Base-by-base conservation (phyloP, 2,329 filamentous ascomycete species). In the Ophiognomonia clavigignenti-juglandacearum region DNA sequence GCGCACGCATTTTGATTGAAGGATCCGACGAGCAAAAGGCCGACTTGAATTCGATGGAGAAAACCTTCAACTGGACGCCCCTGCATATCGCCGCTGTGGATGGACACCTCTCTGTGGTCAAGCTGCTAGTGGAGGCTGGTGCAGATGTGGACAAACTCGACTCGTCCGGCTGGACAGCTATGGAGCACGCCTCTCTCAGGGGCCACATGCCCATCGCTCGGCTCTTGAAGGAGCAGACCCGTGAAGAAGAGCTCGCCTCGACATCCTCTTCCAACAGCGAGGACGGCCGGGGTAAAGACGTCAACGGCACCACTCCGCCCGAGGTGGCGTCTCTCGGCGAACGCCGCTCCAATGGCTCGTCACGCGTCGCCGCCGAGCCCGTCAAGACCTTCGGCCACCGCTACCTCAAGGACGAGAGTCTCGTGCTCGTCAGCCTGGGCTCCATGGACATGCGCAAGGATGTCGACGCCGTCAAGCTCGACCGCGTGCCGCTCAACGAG, bases 301-400 rank as follows among this genome's bases (percentile, higher is more conserved):
- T 6, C 6, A 57, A 59, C 4, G 62, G 65, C 14, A 60, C 68
- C 1, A 70, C 72, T 3, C 67, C 73, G 2, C 67, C 74, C 1
- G 77, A 79, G 24, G 66, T 66, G 7, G 80, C 80, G 0, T 89
- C 85, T 0, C 75, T 84, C 11, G 79, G 77, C 31, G 78, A 79
- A 38, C 71, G 79, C 41, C 74, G 71, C 27, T 83, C 80, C 40
- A 70, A 77, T 57, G 62, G 71, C 45, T 57, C 64, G 18, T 64
- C 73, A 6, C 74, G 82, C 42, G 68, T 75, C 6, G 72, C 83
- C 3, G 72, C 83, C 3, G 89, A 96, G 54, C 85, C 91, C 5
- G 80, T 97, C 54, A 97, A 97, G 67, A 88, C 89, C 1, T 98
- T 97, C 65, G 93, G 93, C 47, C 93, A 98, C 72, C 83, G 92